phyloP scores from a whole-genome alignment of 495 filamentous ascomycete species.

The Cercophora scortea region DNA sequence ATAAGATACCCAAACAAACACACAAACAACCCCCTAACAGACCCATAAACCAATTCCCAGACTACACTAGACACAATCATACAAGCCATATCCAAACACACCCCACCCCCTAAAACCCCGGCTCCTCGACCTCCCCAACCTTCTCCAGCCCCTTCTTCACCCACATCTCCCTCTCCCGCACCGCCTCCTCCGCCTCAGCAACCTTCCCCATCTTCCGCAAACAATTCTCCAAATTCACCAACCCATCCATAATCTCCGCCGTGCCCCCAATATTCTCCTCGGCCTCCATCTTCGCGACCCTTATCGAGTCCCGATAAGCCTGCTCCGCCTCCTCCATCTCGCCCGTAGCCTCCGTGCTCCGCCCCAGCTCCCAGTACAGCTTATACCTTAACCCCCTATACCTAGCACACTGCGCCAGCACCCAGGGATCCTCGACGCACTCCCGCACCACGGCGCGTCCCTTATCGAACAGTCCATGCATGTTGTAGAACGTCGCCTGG shows the following conservation, averaged over 20 bases:
- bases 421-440: background rate
- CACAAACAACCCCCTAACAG: too few relatives aligned
- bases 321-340: background rate
- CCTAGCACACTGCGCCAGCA: background rate
- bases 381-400: background rate
- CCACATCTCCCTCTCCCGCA: background rate
- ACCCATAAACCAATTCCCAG: too few relatives aligned
- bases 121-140: constrained; percentile 1
- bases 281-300: background rate
- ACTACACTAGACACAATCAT: too few relatives aligned
- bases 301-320: background rate
- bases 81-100: too few relatives aligned
- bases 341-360: background rate
- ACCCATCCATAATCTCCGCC: background rate
- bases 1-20: too few relatives aligned
- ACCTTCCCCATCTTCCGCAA: constrained; percentile 1
- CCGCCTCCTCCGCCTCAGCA: constrained; percentile 2
- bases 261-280: background rate
- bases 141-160: constrained; percentile 1
- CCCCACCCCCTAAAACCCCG: too few relatives aligned
- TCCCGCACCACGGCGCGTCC: background rate
- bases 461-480: background rate
- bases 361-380: background rate
- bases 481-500: constrained; percentile 2
- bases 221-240: constrained; percentile 2